Evolutionary conservation across 805 yeast genomes (phyloP).

Genomic region (Zygosaccharomyces siamensis): DNA sequence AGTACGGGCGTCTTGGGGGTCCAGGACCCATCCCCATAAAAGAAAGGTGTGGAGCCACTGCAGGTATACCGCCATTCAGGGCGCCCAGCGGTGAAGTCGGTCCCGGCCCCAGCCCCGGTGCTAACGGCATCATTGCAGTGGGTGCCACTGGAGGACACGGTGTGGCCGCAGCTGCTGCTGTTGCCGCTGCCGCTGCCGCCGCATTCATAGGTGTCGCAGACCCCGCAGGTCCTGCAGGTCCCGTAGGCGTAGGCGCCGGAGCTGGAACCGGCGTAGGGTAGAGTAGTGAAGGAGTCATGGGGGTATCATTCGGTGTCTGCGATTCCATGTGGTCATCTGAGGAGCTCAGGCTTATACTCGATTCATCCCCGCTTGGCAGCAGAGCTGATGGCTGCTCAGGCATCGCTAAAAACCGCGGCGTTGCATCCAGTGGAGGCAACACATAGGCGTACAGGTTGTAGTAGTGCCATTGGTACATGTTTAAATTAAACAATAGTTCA

Average conservation of each 20-base stretch:
- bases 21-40: conserved; percentile 8
- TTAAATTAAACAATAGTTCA: conserved; percentile 26
- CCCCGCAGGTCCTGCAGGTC: background rate
- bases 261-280: conserved; percentile 6
- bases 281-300: conserved; percentile 1
- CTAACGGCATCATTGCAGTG: background rate
- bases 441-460: conserved; percentile 29
- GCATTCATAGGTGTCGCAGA: conserved; percentile 1
- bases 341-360: background rate
- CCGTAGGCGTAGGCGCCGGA: background rate
- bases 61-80: conserved; percentile 6
- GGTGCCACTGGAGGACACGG: conserved; percentile 3
- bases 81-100: background rate
- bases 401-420: conserved; percentile 2
- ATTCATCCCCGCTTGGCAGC: background rate
- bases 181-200: conserved; percentile 1
- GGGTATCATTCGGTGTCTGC: background rate
- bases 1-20: conserved; percentile 11
- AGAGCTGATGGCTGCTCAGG: background rate
- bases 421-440: conserved; percentile 17
- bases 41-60: conserved; percentile 6
- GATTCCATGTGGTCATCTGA: background rate
- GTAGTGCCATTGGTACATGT: conserved; percentile 33
- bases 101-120: background rate
- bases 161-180: background rate